Conservation (phyloP, 192 early-diverging fungal genomes). For the Backusella tarrabulga region DNA sequence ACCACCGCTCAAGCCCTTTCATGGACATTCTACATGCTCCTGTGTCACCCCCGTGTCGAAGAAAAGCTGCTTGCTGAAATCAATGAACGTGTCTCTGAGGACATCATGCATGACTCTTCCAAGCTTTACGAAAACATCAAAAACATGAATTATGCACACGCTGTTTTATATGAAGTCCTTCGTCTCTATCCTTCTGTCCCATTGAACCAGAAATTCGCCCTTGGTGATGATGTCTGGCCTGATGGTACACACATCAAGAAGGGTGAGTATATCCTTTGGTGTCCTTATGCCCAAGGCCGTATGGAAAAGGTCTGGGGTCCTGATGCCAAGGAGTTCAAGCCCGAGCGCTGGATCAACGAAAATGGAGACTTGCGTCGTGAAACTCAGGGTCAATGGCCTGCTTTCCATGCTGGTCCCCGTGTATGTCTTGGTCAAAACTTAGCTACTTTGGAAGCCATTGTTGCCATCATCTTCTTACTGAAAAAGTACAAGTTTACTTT, state of each 20-base stretch:
- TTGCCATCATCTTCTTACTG: conserved; percentile 36
- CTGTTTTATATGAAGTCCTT: conserved; percentile 51
- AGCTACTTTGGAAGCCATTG: conserved; percentile 45
- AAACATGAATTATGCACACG: conserved; percentile 38
- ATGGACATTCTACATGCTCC: conserved; percentile 45
- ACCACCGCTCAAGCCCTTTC: conserved; percentile 52
- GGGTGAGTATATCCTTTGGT: conserved; percentile 53
- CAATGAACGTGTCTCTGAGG: conserved; percentile 20
- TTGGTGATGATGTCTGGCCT: conserved; percentile 58
- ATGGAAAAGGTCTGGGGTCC: conserved; percentile 58
- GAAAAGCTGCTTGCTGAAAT: conserved; percentile 45
- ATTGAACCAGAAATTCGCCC: conserved; percentile 48
- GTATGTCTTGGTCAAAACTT: conserved; percentile 41
- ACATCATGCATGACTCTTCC: conserved; percentile 16
- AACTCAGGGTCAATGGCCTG: conserved; percentile 50
- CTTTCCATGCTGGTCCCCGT: conserved; percentile 59
- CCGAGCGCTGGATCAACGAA: conserved; percentile 63
- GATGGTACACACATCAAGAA: conserved; percentile 53
- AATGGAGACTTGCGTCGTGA: conserved; percentile 33
- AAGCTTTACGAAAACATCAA: conserved; percentile 29
- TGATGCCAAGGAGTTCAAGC: conserved; percentile 59
- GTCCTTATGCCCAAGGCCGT: conserved; percentile 55
- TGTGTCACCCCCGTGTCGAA: conserved; percentile 39
- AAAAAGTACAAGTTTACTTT: conserved; percentile 40
- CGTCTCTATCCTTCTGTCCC: conserved; percentile 71